Conservation (phyloP, 2,329 filamentous ascomycete genomes). For the Fusarium avenaceum region DNA sequence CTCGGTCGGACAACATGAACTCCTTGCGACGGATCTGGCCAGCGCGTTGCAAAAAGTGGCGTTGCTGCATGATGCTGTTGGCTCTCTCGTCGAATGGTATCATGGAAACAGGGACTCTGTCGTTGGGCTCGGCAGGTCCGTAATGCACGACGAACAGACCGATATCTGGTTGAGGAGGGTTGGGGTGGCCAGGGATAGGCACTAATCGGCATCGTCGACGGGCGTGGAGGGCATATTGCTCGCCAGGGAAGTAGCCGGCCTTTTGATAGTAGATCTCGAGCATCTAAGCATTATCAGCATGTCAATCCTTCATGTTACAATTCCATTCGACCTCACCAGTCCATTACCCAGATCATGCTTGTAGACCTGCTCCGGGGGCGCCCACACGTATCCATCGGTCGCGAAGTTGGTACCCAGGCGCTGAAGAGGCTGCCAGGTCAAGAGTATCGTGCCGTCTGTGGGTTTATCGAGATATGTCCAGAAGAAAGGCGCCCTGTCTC, state of each 20-base stretch:
- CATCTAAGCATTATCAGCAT: slow-evolving; percentile 65
- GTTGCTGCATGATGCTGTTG: slow-evolving; percentile 71
- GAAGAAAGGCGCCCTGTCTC: slow-evolving; percentile 86
- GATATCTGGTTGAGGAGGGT: slow-evolving; percentile 79
- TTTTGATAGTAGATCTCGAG: slow-evolving; percentile 91
- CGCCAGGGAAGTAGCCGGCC: slow-evolving; percentile 82
- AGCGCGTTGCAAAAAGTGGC: slow-evolving; percentile 76
- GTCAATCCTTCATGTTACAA: not conserved
- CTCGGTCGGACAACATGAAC: slow-evolving; percentile 91
- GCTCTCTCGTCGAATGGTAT: slow-evolving; percentile 74
- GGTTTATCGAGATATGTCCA: slow-evolving; percentile 93
- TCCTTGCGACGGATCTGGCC: slow-evolving; percentile 90
- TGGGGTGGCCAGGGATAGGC: slow-evolving; percentile 77
- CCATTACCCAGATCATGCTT: slow-evolving; percentile 77
- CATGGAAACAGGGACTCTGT: slow-evolving; percentile 77
- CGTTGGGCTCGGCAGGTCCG: slow-evolving; percentile 78
- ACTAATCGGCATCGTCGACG: slow-evolving; percentile 89
- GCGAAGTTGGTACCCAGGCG: slow-evolving; percentile 80
- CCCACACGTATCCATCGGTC: slow-evolving; percentile 94
- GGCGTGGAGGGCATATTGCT: slow-evolving; percentile 80
- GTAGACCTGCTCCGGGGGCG: slow-evolving; percentile 81
- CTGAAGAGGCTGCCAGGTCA: slow-evolving; percentile 89
- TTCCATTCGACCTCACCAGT: slow-evolving; percentile 59
- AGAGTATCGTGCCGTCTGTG: slow-evolving; percentile 82
- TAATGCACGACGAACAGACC: slow-evolving; percentile 95